Evolutionary conservation across 768 basidiomycete species (phyloP), one percentile per base, ranked within the genome.

Genomic region (Rhodosporidiobolus odoratus): DNA sequence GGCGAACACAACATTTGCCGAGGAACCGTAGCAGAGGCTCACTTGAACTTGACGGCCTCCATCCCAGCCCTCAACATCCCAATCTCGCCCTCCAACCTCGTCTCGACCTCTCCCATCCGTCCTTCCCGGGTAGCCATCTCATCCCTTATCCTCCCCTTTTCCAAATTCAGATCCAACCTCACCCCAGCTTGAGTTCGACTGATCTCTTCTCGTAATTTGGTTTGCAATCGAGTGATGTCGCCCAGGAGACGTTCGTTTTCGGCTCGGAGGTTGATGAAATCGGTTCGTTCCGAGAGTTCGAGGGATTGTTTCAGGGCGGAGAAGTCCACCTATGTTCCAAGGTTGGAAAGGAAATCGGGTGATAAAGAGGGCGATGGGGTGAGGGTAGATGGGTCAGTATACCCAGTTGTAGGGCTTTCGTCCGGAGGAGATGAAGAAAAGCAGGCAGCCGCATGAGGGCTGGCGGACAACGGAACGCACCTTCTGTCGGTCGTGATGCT

Each of bases 71-170:
- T 45, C 21, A 74, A 27, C 47, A 70, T 43, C 13, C 72, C 69
- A 43, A 77, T 75, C 59, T 77, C 77, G 58, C 69, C 73, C 80
- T 99, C 95, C 75, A 98, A 97, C 78, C 91, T 82, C 6, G 95
- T 97, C 77, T 98, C 95, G 25, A 97, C 93, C 79, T 99, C 95
- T 79, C 92, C 92, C 78, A 98, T 90, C 85, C 97, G 97, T 62
- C 94, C 82, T 77, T 96, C 93, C 77, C 97, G 91, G 48, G 87
- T 86, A 75, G 87, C 88, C 74, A 87, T 88, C 82, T 98, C 94
- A 78, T 98, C 94, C 62, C 95, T 83, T 83, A 97, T 91, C 56
- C 95, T 84, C 2, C 92, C 92, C 80, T 98, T 98, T 83, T 99
- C 95, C 34, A 98, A 81, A 80, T 99, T 99, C 67, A 99, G 81